Conservation (phyloP, 2,329 filamentous ascomycete genomes). For the Microdochium trichocladiopsis region DNA sequence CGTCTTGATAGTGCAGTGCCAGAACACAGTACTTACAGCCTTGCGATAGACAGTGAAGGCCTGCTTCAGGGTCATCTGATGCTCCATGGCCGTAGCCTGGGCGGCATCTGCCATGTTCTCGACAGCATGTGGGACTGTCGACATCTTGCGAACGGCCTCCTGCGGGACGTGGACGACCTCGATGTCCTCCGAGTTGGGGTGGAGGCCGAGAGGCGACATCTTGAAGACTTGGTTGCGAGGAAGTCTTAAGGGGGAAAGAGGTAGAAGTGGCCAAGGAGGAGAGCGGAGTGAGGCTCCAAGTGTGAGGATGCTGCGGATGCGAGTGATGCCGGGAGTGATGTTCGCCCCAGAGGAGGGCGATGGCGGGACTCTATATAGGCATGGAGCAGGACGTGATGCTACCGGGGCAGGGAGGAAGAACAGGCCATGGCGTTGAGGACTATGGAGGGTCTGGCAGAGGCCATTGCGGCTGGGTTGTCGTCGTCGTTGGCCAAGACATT, state of each 20-base stretch:
- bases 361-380: not conserved
- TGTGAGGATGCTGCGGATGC: not conserved
- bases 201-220: not conserved
- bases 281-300: not conserved
- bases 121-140: conserved; percentile 4
- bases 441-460: too few relatives aligned
- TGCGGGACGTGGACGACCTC: not conserved
- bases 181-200: not conserved
- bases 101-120: conserved; percentile 26
- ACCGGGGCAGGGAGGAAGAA: not conserved
- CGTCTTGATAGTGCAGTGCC: not conserved
- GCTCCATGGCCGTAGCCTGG: conserved; percentile 30
- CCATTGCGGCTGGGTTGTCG: too few relatives aligned
- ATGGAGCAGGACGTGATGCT: not conserved
- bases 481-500: too few relatives aligned
- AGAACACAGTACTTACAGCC: conserved; percentile 1
- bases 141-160: not conserved
- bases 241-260: too few relatives aligned
- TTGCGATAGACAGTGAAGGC: not conserved
- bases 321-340: not conserved
- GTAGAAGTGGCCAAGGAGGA: not conserved
- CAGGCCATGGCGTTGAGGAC: not conserved
- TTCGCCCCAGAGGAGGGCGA: not conserved
- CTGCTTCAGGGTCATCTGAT: conserved; percentile 13
- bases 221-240: too few relatives aligned